Base-by-base conservation (phyloP, 2,329 filamentous ascomycete genomes). In the Acephala macrosclerotiorum region DNA sequence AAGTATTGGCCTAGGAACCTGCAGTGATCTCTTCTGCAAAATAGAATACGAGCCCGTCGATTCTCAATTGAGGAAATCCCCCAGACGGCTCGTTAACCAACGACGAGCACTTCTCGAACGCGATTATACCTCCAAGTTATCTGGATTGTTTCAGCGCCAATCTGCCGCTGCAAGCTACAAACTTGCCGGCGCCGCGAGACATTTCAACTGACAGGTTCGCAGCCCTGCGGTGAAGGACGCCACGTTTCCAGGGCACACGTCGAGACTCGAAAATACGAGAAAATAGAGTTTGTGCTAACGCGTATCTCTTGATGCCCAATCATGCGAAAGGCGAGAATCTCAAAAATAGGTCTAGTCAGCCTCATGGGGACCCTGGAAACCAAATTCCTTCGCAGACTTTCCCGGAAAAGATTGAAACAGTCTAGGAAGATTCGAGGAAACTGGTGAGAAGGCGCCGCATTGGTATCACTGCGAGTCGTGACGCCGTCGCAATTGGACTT, bases 381-480 rank as follows among this genome's bases (percentile, higher is more conserved):
- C 20, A 49, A 29, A 12, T 29, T 53, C 49, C 12, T 53, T 53
- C 49, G 16, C 9, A 53, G 12, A 29, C 22, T 33, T 22, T 29
- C 33, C 49, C 18, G 49, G 26, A 53, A 53, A 33, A 3, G 25
- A 18, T 53, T 33, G 22, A 53, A 18, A n/a, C 26, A 11, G 29
- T 33, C 29, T n/a, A 33, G 29, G 29, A 33, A 33, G 29, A 33
- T 33, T 33, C 29, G 45, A 25, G 11, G 22, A 12, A 22, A 22
- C 16, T 11, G 20, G n/a, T 33, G 11, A 53, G 22, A 25, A 14
- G 11, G 12, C 12, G 8, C 9, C 49, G 49, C 49, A 26, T 25
- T 53, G 49, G 49, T 49, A 26, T 25, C 11, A 8, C 26, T 53
- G 25, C 49, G 49, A 53, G 49, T 53, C 20, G 56, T 58, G 36